Evolutionary conservation across 2,329 filamentous ascomycete species (phyloP).

Genomic region (Fusarium gaditjirri): DNA sequence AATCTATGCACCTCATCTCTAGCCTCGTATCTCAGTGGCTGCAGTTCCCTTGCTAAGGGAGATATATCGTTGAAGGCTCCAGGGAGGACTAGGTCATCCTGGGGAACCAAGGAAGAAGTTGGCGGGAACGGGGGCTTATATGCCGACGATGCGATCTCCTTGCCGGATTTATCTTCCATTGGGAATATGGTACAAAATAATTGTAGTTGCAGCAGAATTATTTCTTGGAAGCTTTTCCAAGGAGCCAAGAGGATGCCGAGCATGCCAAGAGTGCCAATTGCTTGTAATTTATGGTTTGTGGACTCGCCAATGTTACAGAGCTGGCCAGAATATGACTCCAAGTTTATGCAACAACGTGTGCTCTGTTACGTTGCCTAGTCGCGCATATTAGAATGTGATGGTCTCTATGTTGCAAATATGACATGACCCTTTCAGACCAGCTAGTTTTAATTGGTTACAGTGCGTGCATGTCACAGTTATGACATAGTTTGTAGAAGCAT

Average conservation of each 20-base stretch:
- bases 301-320: background rate
- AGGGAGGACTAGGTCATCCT: background rate
- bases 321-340: background rate
- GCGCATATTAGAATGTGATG: background rate
- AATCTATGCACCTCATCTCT: background rate
- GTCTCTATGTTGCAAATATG: background rate
- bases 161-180: background rate
- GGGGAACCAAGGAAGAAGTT: background rate
- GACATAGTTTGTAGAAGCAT: background rate
- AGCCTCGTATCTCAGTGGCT: background rate
- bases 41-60: background rate
- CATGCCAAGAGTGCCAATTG: background rate
- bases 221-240: background rate
- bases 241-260: background rate
- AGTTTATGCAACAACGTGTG: background rate
- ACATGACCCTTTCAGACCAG: background rate
- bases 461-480: background rate
- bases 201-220: background rate
- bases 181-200: background rate
- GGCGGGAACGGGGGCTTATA: background rate
- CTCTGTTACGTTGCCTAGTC: background rate
- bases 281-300: background rate
- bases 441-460: background rate
- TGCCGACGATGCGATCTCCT: background rate
- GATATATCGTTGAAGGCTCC: constrained; percentile 2